Percentiles rank a stretch among this genome's conserved stretches.
Conservation (phyloP, 2,329 filamentous ascomycete species). For the Trichoderma breve region DNA sequence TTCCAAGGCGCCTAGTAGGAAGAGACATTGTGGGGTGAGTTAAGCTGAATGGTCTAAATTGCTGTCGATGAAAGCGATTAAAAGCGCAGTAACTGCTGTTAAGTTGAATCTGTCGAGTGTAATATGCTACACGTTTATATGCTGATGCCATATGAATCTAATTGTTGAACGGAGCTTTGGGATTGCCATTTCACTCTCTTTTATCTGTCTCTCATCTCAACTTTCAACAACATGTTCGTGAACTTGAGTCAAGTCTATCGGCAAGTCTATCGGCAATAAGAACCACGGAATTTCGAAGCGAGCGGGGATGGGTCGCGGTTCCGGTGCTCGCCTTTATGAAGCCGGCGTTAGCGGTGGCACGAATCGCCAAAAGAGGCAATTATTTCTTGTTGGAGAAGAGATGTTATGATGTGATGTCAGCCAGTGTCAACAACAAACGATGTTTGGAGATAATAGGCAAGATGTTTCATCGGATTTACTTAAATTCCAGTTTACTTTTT, state of each 20-base stretch:
- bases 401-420: background rate
- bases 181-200: background rate
- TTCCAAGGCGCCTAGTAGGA: conserved; percentile 40
- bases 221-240: background rate
- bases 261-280: background rate
- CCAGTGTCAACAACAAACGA: background rate
- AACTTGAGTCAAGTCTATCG: background rate
- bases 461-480: background rate
- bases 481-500: background rate
- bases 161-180: background rate
- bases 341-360: background rate
- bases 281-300: background rate
- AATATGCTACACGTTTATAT: background rate
- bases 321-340: background rate
- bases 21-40: background rate
- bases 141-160: background rate
- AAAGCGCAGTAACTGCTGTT: background rate
- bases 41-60: background rate
- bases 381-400: background rate
- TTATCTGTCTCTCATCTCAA: background rate
- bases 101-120: background rate
- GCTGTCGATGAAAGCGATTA: background rate
- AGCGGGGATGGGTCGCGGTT: background rate
- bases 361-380: background rate
- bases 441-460: background rate